Evolutionary conservation across 306 rosid species (phyloP), one percentile per base, ranked within the genome.

Genomic region (Cyamopsis tetragonoloba): DNA sequence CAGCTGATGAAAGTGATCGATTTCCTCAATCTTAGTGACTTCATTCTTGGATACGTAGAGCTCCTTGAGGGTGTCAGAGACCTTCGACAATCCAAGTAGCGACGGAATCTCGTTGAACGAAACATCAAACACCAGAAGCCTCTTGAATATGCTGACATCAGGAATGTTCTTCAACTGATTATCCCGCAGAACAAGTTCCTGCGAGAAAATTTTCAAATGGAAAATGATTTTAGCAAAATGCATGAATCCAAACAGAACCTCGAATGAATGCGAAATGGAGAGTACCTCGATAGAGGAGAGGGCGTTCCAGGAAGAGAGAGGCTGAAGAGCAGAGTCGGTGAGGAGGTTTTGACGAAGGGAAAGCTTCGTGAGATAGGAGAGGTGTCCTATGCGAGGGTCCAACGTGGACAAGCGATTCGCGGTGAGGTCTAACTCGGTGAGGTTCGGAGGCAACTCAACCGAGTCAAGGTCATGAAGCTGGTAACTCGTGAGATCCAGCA

Each of bases 31-130:
- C 81, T 82, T 83, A 0, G 75, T 6, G 32, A 95, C 89, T 77
- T 95, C 95, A 67, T 95, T 90, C 69, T 88, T 90, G 0, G 99
- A 95, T 1, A 95, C 96, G 66, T 95, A 95, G 24, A 95, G 96
- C 44, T 95, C 97, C 88, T 79, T 90, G 53, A 95, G 78, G 6
- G 47, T 62, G 60, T 80, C 62, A 70, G 89, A 75, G 55, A 86
- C 96, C 67, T 48, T 77, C 32, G 80, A 73, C 55, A 86, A 22
- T 22, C 97, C 99, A 67, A 88, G 72, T n/a, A 83, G 58, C 23
- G 83, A 77, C 56, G 87, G 49, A 67, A 93, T 93, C 60, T 88
- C 92, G 58, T 93, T 93, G 83, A 82, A 93, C 15, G 99, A 86
- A 15, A 95, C 87, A 62, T 88, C 96, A 44, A 90, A 90, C 43